Base-by-base conservation (phyloP, 768 basidiomycete genomes). In the Hericium coralloides region DNA sequence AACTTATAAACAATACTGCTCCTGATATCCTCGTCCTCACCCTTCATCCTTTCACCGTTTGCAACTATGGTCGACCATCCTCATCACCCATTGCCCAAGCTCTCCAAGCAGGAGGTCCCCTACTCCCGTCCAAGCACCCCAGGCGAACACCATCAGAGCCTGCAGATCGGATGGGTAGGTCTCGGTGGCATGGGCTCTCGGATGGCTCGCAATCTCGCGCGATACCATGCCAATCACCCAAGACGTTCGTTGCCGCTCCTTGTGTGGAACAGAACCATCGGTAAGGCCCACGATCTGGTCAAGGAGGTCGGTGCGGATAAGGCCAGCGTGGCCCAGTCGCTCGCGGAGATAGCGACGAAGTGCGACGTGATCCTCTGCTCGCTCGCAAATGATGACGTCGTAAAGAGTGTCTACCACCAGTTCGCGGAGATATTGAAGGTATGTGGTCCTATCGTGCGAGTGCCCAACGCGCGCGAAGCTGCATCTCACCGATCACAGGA, bases 141-240 rank as follows among this genome's bases (percentile, higher is more conserved):
- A 0, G 69, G 69, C 5, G 61, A 67, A 68, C 55, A 69, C 9
- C 65, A 68, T 41, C 74, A 71, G 59, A 66, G 83, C 61, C 65
- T 68, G 43, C 74, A 71, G 59, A 66, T 84, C 61, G 83, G 81
- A 2, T 78, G 76, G 65, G 66, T 72, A 62, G 77, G 74, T 3
- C 69, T 85, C 15, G 85, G 86, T 20, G 78, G 80, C 20, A 89
- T 92, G 81, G 90, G 88, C 10, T 80, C 76, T 64, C 68, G 74
- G 18, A 93, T 94, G 87, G 87, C 87, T 6, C 76, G 78, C 38
- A 95, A 95, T 69, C 76, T 95, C 37, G 89, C 88, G 37, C 80
- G 71, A 45, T 73, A 78, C 60, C 75, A 71, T 48, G 68, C 71
- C 18, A 62, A 70, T 4, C 71, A 76, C 48, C 58, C 68, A 38